Percentiles rank a stretch among this genome's conserved stretches.
Evolutionary conservation across 306 rosid species (phyloP).

Genomic region (Astragalus membranaceus): DNA sequence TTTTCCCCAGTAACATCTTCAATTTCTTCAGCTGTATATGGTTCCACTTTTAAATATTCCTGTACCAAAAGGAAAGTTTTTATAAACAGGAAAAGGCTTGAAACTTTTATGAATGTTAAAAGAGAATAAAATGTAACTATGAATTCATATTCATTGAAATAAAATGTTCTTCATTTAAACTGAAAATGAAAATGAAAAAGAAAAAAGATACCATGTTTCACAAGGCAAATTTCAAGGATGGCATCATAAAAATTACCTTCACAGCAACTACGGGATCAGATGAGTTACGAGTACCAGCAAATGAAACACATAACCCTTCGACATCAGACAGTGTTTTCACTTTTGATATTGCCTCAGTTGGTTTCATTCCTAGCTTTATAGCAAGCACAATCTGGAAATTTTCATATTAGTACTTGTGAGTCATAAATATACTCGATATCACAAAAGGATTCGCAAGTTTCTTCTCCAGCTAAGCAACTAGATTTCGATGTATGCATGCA

Average conservation of each 20-base stretch:
- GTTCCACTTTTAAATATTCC: constrained; percentile 90
- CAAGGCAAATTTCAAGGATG: neutral
- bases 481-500: too few species aligned
- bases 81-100: constrained; percentile 12
- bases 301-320: constrained; percentile 80
- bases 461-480: too few species aligned
- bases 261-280: constrained; percentile 84
- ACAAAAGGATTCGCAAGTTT: too few species aligned
- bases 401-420: neutral
- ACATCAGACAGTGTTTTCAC: constrained; percentile 82
- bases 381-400: constrained; percentile 67
- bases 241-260: constrained; percentile 51
- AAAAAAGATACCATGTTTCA: neutral
- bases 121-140: neutral
- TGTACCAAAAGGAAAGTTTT: constrained; percentile 19
- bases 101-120: neutral
- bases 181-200: neutral
- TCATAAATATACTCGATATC: too few species aligned
- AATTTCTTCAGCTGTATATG: constrained; percentile 69
- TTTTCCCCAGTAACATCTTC: constrained; percentile 55
- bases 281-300: constrained; percentile 49
- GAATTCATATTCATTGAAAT: neutral
- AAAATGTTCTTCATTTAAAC: neutral
- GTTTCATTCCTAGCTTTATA: constrained; percentile 81
- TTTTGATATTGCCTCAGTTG: constrained; percentile 56